Evolutionary conservation across 345 rosid genomes (phyloP), one percentile per base, ranked within the genome.

Genomic region (Populus deltoides): DNA sequence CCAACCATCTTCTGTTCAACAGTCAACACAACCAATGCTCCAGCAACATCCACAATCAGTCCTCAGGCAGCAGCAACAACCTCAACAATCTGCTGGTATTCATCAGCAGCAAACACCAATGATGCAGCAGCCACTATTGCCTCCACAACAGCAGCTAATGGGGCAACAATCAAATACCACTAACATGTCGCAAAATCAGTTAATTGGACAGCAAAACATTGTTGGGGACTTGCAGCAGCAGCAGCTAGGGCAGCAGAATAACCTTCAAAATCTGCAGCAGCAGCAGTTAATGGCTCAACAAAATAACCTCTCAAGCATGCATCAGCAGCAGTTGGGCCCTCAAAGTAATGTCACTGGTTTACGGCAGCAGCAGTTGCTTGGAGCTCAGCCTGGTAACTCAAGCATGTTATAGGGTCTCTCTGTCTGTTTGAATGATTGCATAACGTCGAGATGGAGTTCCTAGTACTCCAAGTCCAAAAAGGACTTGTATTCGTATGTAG

Each of bases 141-240:
- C 33, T 31, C 33, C 33, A 31, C 33, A 87, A 43, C 82, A 76
- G 78, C 98, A 88, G 82, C 77, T 90, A 66, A 81, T 89, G 80
- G 87, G 90, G 67, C 97, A 92, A 79, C 94, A 85, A 75, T 53
- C 90, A 68, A 68, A 89, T 85, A 75, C 84, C 70, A 73, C 87
- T 63, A 88, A 86, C 41, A 83, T 89, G 83, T 96, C 88, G 81
- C 98, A 85, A 78, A 89, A 83, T 82, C 98, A 90, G 82, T 83
- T 87, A 78, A 87, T 85, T 53, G 88, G 90, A 39, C 97, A 92
- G 79, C 94, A 90, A 75, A 89, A 83, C 81, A 83, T 74, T 78
- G 84, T 88, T 51, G 94, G 90, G 63, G 97, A 94, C 75, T 77
- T 89, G 91, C 99, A 94, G 87, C 97, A 88, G 86, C 94, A 88